phyloP scores from a whole-genome alignment of 371 early-diverging fungal species.

The Mucor plumbeus region DNA sequence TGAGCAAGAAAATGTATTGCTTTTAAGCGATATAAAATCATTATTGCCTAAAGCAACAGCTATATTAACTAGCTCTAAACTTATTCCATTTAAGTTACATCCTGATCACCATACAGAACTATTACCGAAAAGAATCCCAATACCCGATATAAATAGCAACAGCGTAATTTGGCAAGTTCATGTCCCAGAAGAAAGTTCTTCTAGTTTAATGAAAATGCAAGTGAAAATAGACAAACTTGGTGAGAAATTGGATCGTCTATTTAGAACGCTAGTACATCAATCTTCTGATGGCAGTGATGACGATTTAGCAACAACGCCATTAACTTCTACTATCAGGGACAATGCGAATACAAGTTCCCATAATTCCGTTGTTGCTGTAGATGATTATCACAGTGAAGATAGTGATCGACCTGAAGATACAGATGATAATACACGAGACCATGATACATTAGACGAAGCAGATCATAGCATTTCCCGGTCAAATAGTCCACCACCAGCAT shows the following conservation, averaged over 20 bases:
- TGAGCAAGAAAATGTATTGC: conserved; percentile 32
- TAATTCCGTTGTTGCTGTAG: neutral
- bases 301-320: neutral
- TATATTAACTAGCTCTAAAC: conserved; percentile 37
- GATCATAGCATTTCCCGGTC: neutral
- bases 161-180: conserved; percentile 43
- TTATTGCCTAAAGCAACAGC: conserved; percentile 49
- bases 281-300: neutral
- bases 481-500: conserved; percentile 41
- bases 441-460: neutral
- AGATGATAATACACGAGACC: neutral
- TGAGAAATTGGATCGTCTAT: conserved; percentile 26
- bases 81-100: conserved; percentile 47
- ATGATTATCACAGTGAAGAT: neutral
- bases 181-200: conserved; percentile 28
- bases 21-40: conserved; percentile 45
- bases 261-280: neutral
- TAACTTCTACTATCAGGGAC: neutral
- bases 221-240: conserved; percentile 38
- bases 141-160: conserved; percentile 21
- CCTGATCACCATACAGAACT: conserved; percentile 26
- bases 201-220: conserved; percentile 28
- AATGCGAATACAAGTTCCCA: neutral
- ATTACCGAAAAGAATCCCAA: conserved; percentile 37
- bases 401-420: neutral